Evolutionary conservation across 441 rosid genomes (phyloP).

Genomic region (Eutrema salsugineum): DNA sequence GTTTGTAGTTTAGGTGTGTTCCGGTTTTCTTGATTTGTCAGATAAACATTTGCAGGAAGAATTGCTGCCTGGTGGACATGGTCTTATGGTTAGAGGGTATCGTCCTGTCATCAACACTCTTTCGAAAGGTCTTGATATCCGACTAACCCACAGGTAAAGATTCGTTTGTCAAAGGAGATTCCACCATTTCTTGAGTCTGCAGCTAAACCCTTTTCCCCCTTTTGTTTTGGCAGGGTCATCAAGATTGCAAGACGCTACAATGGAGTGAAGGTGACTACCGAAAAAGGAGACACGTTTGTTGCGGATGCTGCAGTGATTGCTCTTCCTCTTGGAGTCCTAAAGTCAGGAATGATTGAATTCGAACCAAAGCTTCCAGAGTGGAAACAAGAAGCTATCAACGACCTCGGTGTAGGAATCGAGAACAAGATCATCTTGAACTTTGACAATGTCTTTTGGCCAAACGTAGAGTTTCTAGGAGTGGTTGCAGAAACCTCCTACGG

Average conservation of each 20-base stretch:
- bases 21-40: not conserved
- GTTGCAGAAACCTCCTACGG: conserved; percentile 86
- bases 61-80: conserved; percentile 95
- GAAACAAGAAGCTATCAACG: conserved; percentile 86
- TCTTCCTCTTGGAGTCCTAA: conserved; percentile 89
- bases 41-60: conserved; percentile 53
- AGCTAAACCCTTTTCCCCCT: conserved; percentile 4
- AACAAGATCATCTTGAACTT: conserved; percentile 85
- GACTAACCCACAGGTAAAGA: conserved; percentile 64
- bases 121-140: conserved; percentile 89
- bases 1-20: conserved; percentile 6
- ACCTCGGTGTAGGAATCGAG: conserved; percentile 92
- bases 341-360: conserved; percentile 57
- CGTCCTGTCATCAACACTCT: conserved; percentile 92
- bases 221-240: conserved; percentile 56
- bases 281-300: conserved; percentile 59
- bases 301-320: conserved; percentile 87
- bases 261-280: conserved; percentile 84
- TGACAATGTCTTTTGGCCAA: conserved; percentile 92
- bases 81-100: conserved; percentile 96
- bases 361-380: conserved; percentile 94
- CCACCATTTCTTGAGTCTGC: not conserved
- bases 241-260: conserved; percentile 56
- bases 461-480: conserved; percentile 94
- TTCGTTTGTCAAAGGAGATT: not conserved